These are phyloP conservation scores for Phascolomyces articulosus DNA, from an alignment of 371 early-diverging fungal genomes.

Conservation along the genomic window DNA sequence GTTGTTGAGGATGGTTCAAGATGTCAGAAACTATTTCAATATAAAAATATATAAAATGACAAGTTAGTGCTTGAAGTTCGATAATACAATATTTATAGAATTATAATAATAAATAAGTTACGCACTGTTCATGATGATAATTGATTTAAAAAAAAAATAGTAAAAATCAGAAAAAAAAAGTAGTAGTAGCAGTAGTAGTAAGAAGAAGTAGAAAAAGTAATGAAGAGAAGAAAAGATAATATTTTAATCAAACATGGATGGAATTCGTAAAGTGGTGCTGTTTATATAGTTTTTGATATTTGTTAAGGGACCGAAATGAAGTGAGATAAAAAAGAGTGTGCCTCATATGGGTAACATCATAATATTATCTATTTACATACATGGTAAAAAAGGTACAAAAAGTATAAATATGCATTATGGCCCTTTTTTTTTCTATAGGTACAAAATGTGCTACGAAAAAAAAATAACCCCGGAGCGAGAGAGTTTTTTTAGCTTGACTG, in stretches of 20 bases:
- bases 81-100: not conserved
- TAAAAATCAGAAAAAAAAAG: not conserved
- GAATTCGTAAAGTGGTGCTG: not conserved
- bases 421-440: not conserved
- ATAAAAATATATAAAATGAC: not conserved
- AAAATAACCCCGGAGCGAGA: no score
- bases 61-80: not conserved
- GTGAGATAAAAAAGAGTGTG: slow-evolving; percentile 2
- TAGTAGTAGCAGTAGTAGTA: slow-evolving; percentile 2
- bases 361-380: slow-evolving; percentile 9
- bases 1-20: slow-evolving; percentile 37
- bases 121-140: slow-evolving; percentile 46
- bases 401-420: slow-evolving; percentile 7
- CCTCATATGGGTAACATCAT: slow-evolving; percentile 14
- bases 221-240: no score
- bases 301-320: not conserved
- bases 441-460: slow-evolving; percentile 9
- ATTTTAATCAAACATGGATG: no score
- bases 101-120: not conserved
- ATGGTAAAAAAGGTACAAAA: slow-evolving; percentile 1
- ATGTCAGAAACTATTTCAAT: slow-evolving; percentile 41
- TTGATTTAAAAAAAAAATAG: no score
- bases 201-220: slow-evolving; percentile 2
- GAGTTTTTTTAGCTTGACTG: not conserved
- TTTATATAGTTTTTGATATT: not conserved